phyloP scores from a whole-genome alignment of 2,329 filamentous ascomycete genomes.

The Diatrype stigma region DNA sequence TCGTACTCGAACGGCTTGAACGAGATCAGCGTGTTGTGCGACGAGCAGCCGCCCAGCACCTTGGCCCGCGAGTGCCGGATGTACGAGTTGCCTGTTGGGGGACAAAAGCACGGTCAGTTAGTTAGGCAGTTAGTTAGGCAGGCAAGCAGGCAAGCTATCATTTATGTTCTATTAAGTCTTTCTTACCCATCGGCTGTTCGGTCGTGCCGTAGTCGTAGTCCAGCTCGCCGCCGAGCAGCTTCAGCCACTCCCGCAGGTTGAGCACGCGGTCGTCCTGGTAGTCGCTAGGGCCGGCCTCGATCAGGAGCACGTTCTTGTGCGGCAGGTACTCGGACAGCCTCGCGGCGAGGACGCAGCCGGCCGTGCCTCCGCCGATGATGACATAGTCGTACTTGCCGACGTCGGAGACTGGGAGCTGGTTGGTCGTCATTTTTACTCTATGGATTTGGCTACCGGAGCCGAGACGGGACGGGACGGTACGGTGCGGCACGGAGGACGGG shows the following conservation, averaged over 20 bases:
- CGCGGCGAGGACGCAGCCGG: conserved; percentile 78
- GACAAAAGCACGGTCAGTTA: not conserved
- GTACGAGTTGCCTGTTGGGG: conserved; percentile 68
- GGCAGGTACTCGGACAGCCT: conserved; percentile 80
- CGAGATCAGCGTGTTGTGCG: conserved; percentile 90
- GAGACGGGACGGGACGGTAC: no score
- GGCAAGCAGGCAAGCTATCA: no score
- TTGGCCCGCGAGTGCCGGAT: conserved; percentile 91
- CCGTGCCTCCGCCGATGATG: conserved; percentile 80
- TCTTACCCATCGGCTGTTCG: conserved; percentile 73
- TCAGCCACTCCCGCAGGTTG: conserved; percentile 82
- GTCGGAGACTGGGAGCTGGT: conserved; percentile 59
- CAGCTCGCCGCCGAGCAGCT: conserved; percentile 77
- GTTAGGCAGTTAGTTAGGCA: conserved; percentile 1
- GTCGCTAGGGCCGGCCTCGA: conserved; percentile 87
- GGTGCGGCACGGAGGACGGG: no score
- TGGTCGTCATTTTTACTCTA: conserved; percentile 50
- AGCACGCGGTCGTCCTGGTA: conserved; percentile 84
- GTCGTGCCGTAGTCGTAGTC: conserved; percentile 90
- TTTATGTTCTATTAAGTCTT: no score
- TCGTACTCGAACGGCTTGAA: conserved; percentile 91
- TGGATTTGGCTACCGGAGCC: not conserved
- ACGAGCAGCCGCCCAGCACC: conserved; percentile 87
- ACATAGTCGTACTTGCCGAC: conserved; percentile 75
- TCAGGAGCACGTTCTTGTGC: conserved; percentile 73